Conservation (phyloP, 139 green algal genomes). For the Axilococcus clingmanii region DNA sequence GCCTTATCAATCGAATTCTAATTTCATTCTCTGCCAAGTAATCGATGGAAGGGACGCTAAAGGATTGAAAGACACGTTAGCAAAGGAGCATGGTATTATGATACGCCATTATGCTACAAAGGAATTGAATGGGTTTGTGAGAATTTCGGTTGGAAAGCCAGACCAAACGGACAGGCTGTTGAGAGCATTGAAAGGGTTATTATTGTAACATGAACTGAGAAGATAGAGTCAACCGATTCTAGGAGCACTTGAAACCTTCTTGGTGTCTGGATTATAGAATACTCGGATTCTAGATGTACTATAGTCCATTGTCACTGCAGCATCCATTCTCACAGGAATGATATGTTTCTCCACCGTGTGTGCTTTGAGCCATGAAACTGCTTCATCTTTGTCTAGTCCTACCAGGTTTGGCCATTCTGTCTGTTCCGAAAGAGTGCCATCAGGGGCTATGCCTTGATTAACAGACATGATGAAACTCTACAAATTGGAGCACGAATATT, state of each 20-base stretch:
- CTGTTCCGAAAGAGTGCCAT: no score
- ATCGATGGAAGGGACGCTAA: constrained; percentile 53
- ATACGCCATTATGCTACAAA: constrained; percentile 90
- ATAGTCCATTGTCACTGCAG: constrained; percentile 19
- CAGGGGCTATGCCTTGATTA: no score
- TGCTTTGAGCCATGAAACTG: no score
- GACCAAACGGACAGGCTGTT: constrained; percentile 89
- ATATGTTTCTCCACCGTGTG: neutral
- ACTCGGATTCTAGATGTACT: constrained; percentile 7
- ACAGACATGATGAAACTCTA: no score
- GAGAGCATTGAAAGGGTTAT: constrained; percentile 40
- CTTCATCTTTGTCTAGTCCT: neutral
- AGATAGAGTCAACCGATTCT: constrained; percentile 13
- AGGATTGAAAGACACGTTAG: constrained; percentile 68
- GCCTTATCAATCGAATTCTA: constrained; percentile 84
- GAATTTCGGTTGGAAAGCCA: constrained; percentile 87
- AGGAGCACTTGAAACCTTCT: constrained; percentile 1
- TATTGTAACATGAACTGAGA: no score
- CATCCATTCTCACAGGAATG: neutral
- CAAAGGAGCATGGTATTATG: constrained; percentile 64
- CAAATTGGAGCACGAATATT: no score
- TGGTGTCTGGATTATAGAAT: neutral
- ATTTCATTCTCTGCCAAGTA: constrained; percentile 92
- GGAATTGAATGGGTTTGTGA: constrained; percentile 80
- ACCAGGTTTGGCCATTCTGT: no score